These are phyloP conservation scores for Vitis rotundifolia DNA, from an alignment of 164 flowering plant species.

Conservation along the genomic window DNA sequence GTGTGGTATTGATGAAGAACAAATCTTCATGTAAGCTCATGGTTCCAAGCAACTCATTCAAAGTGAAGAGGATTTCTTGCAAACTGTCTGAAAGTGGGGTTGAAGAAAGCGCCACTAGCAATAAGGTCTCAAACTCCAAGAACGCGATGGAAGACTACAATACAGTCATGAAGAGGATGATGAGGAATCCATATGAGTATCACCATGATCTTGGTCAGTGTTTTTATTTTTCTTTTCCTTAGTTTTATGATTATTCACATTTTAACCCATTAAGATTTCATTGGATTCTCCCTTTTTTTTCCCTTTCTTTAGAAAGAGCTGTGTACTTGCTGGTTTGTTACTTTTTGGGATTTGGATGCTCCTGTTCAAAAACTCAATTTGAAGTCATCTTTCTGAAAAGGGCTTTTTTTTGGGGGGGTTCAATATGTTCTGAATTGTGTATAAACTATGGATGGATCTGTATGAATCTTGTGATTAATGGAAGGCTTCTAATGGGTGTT, in stretches of 20 bases:
- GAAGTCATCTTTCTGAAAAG: no score
- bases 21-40: slow-evolving; percentile 11
- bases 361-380: no score
- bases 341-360: no score
- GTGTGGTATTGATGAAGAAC: slow-evolving; percentile 1
- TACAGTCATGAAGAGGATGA: slow-evolving; percentile 81
- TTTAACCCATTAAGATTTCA: no score
- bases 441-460: no score
- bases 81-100: slow-evolving; percentile 33
- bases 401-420: no score
- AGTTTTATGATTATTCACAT: background rate
- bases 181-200: slow-evolving; percentile 95
- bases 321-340: no score
- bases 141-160: slow-evolving; percentile 82
- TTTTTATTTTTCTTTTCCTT: background rate
- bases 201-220: slow-evolving; percentile 86
- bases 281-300: no score
- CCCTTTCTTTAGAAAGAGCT: no score
- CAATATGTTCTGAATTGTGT: no score
- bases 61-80: slow-evolving; percentile 26
- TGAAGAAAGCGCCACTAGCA: slow-evolving; percentile 30
- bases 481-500: no score
- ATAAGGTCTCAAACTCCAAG: slow-evolving; percentile 15
- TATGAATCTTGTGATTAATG: no score
- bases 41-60: slow-evolving; percentile 8